Evolutionary conservation across 106 monocot species (phyloP), one percentile per base, ranked within the genome.

Genomic region (Dendrobium nobile): DNA sequence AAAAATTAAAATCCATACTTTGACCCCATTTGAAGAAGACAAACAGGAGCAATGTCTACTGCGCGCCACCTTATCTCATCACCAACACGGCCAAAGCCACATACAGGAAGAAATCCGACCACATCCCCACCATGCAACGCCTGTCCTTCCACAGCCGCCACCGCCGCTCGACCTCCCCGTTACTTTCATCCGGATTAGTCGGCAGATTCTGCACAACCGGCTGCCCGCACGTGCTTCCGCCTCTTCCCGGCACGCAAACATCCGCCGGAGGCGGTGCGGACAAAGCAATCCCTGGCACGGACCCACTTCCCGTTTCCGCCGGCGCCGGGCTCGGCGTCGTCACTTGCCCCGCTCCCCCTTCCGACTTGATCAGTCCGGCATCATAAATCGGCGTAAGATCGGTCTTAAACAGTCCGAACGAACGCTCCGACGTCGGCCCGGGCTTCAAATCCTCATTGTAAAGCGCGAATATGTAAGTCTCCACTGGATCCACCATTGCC

Each of bases 401-500:
- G 19, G 85, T 67, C 42, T 59, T 78, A 51, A 72, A 88, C 16
- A 88, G 80, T 0, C 88, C 88, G 48, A 88, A 88, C 9, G 88
- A 85, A 0, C 88, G 56, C 84, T 89, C 89, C 47, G 86, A 89
- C 13, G 84, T 54, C 2, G 89, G 89, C 3, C 86, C 89, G 42
- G 86, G 79, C 82, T 89, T 89, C 70, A 89, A 78, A 44, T 89
- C 89, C 89, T 89, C 89, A 40, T 89, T 86, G 40, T 86, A 89
- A 6, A 89, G 79, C 4, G 86, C 89, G 55, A 89, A 89, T 20
- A 89, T 73, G 67, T 86, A 89, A 5, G 89, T 89, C 1, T 89
- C 89, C 16, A 84, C 81, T 6, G 86, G 76, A 6, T 73, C 67
- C 10, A 79, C 84, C 76, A 70, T 22, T 8, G 81, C 81, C 56